A percentile compares a stretch with the other conserved stretches of the same genome.
These are phyloP conservation scores for Camellia japonica DNA, from an alignment of 148 eudicot species.

Conservation along the genomic window DNA sequence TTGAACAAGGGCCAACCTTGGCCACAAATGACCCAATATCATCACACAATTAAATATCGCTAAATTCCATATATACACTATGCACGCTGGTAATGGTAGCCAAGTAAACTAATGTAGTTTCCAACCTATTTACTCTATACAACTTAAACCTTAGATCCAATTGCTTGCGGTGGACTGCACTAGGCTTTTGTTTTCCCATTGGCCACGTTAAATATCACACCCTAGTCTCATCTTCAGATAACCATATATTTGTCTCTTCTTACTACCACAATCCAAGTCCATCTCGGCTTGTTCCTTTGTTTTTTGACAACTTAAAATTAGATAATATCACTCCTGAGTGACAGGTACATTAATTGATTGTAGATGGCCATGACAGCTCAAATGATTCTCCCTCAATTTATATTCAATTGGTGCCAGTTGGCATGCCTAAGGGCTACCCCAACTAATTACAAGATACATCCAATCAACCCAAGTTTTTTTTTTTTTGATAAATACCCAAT, in stretches of 20 bases:
- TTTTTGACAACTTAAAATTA: neutral
- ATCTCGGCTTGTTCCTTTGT: neutral
- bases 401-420: neutral
- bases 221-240: neutral
- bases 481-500: too few species aligned
- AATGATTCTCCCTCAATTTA: neutral
- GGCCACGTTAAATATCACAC: neutral
- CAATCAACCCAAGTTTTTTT: neutral
- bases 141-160: neutral
- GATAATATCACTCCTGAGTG: neutral
- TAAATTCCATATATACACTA: neutral
- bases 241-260: neutral
- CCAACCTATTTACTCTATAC: neutral
- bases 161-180: neutral
- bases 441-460: neutral
- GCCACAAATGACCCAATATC: neutral
- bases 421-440: neutral
- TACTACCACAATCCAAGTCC: neutral
- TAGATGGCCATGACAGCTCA: neutral
- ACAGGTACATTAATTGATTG: neutral
- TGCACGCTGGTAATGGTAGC: neutral
- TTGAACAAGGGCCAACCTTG: neutral
- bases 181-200: neutral
- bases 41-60: neutral
- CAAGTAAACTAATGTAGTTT: neutral